Evolutionary conservation across 805 yeast genomes (phyloP).

Genomic region (Wickerhamiella australiensis): DNA sequence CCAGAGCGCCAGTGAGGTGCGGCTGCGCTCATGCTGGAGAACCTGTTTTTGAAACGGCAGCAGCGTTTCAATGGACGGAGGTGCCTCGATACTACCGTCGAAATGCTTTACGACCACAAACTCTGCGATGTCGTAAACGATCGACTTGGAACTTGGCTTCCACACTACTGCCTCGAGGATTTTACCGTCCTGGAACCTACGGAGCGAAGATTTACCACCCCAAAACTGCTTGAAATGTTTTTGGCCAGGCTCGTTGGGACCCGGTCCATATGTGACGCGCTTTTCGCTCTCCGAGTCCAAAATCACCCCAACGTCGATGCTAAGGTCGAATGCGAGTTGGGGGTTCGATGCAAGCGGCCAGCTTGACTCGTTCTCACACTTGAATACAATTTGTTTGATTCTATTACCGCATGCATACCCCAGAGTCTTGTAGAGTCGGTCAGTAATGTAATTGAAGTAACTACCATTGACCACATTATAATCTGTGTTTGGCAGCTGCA

Average conservation of each 20-base stretch:
- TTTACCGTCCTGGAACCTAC: slow-evolving; percentile 87
- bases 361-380: slow-evolving; percentile 9
- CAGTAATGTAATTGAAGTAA: not conserved
- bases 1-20: slow-evolving; percentile 31
- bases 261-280: slow-evolving; percentile 78
- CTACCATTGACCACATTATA: not conserved
- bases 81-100: slow-evolving; percentile 18
- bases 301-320: slow-evolving; percentile 43
- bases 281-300: slow-evolving; percentile 64
- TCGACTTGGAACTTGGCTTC: slow-evolving; percentile 45
- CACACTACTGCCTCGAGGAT: slow-evolving; percentile 88
- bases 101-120: slow-evolving; percentile 57
- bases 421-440: slow-evolving; percentile 4
- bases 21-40: slow-evolving; percentile 33
- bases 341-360: slow-evolving; percentile 22
- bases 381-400: not conserved
- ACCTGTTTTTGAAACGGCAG: slow-evolving; percentile 40
- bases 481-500: slow-evolving; percentile 25
- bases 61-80: slow-evolving; percentile 21
- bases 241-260: slow-evolving; percentile 44
- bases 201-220: slow-evolving; percentile 74
- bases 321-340: not conserved
- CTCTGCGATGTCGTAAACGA: slow-evolving; percentile 51
- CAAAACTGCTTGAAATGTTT: slow-evolving; percentile 68
- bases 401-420: slow-evolving; percentile 11